Conservation (phyloP, 257 asterid genomes). For the Capsicum rhomboideum region DNA sequence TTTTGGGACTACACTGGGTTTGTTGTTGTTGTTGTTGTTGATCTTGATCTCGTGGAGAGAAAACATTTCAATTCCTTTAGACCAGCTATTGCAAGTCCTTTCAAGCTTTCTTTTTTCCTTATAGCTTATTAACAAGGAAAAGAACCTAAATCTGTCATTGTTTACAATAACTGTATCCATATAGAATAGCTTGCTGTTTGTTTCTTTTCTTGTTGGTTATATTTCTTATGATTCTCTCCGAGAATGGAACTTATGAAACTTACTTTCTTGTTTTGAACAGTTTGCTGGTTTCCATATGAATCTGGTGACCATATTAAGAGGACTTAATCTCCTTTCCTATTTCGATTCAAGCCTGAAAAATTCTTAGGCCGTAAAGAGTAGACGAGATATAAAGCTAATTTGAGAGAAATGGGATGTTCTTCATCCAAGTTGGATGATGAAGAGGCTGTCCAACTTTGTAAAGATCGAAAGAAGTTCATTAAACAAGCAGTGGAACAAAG, state of each 20-base stretch:
- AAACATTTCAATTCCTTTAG: neutral
- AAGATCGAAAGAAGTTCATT: conserved; percentile 82
- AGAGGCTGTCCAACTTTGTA: conserved; percentile 83
- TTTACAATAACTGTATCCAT: neutral
- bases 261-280: conserved; percentile 3
- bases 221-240: conserved; percentile 10
- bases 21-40: too few relatives aligned
- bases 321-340: conserved; percentile 21
- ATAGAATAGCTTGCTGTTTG: neutral
- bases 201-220: conserved; percentile 8
- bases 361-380: conserved; percentile 14
- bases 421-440: conserved; percentile 86
- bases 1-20: too few relatives aligned
- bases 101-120: neutral
- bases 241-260: neutral
- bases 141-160: neutral
- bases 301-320: conserved; percentile 33
- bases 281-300: conserved; percentile 31
- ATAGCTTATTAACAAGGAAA: neutral
- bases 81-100: neutral
- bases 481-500: conserved; percentile 85
- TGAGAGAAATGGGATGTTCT: conserved; percentile 84
- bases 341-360: conserved; percentile 46
- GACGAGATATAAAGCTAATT: neutral
- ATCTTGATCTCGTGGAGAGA: neutral